Evolutionary conservation across 352 stramenopile genomes (phyloP), one percentile per base, ranked within the genome.

Genomic region (Pythium coloratum): DNA sequence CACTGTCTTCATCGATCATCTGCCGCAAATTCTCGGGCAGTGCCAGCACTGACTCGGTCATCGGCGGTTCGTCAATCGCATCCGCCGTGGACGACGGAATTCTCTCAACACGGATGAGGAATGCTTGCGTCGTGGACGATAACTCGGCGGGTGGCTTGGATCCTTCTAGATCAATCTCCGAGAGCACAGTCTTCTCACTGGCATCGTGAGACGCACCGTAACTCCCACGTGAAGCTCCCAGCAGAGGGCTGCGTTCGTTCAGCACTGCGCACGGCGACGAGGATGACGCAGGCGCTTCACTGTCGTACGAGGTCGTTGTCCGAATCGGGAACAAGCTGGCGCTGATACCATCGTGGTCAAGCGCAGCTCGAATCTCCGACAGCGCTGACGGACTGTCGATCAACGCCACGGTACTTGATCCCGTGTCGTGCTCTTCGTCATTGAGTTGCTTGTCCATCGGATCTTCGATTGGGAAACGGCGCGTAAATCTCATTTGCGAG

Each of bases 41-140:
- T 1, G 76, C 77, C 30, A 86, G 56, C 33, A 83, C 75, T 8
- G 83, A 59, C 26, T 77, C 66, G 5, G 66, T 54, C 5, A 40
- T 56, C 28, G 30, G 13, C 2, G 3, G 2, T 26, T 10, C 5
- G 26, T 50, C 16, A 14, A 4, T n/a, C 18, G 24, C 13, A 32
- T 6, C 9, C 2, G 53, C 5, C 1, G 53, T 6, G 2, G 28
- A 26, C 6, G 38, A 61, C 24, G 34, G 38, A 4, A 0, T 6
- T 13, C 24, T 46, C 30, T 32, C 46, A 42, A 72, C 58, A 44
- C 69, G 67, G n/a, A 73, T 70, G 33, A 73, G 57, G 44, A 70
- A 73, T 2, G 67, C 67, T 10, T 70, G 60, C 2, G 47, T 51
- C 6, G 50, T 28, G 40, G 42, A 28, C 12, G 16, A 32, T 5